Percentiles rank a stretch among this genome's conserved stretches.
Conservation (phyloP, 1,284 basidiomycete genomes). For the Flammula alnicola region DNA sequence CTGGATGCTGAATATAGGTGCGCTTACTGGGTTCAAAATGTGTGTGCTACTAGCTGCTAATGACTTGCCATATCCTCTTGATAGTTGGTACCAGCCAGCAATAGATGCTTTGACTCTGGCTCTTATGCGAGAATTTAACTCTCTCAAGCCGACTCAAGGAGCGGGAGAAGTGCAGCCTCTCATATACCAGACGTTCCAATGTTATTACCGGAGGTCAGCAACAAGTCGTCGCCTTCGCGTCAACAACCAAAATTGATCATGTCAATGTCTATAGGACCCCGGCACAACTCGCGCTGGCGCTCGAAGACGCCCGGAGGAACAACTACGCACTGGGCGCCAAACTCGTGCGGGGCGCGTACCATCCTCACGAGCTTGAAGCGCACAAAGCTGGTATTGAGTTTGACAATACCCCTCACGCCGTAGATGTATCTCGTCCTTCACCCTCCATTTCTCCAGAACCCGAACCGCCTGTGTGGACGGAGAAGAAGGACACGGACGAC, state of each 20-base stretch:
- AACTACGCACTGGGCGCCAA: constrained; percentile 90
- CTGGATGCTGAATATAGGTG: constrained; percentile 85
- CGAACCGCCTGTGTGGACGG: constrained; percentile 68
- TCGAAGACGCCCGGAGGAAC: constrained; percentile 71
- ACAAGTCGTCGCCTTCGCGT: background rate
- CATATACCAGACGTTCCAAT: constrained; percentile 84
- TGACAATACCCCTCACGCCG: background rate
- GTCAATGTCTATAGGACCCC: constrained; percentile 54
- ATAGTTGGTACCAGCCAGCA: constrained; percentile 82
- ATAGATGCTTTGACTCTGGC: constrained; percentile 80
- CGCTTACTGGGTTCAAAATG: constrained; percentile 9
- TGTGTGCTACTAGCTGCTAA: background rate
- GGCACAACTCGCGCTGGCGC: constrained; percentile 64
- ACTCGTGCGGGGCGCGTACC: constrained; percentile 94
- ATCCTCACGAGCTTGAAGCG: constrained; percentile 73
- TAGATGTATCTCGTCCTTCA: constrained; percentile 20
- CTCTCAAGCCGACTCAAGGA: constrained; percentile 32
- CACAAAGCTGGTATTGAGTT: constrained; percentile 35
- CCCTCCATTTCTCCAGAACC: constrained; percentile 59
- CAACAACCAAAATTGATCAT: background rate
- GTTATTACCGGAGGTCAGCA: constrained; percentile 74
- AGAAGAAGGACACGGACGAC: constrained; percentile 78
- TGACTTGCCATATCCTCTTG: background rate
- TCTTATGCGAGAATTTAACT: constrained; percentile 80
- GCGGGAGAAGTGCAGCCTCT: constrained; percentile 57